Base-by-base conservation (phyloP, 805 yeast species). In the Ogataea thermomethanolica region DNA sequence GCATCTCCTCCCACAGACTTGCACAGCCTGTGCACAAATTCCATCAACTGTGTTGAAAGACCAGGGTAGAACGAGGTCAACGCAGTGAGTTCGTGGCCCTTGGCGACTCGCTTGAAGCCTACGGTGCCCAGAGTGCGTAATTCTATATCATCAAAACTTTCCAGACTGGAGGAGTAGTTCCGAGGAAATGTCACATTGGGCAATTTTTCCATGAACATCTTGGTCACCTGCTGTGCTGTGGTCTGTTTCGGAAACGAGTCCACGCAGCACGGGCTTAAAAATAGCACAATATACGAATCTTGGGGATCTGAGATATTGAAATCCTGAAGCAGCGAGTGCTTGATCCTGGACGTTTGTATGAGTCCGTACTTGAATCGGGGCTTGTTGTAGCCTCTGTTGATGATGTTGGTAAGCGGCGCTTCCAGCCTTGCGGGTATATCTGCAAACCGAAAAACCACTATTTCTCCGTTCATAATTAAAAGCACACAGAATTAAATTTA, bases 321-420 rank as follows among this genome's bases (percentile, higher is more conserved):
- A 37, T 59, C 59, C 5, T 47, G 41, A 15, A 59, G 48, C 3
- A 62, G 27, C 9, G 51, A 46, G 7, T 49, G 21, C 33, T 66
- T 64, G 21, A 78, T 61, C 38, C 84, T 61, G 5, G 67, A 59
- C 0, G 73, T 59, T 11, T 49, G 45, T 13, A 78, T 66, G 7
- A 74, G 52, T 1, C 65, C 62, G 49, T 61, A 78, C 46, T 65
- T 66, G 54, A 44, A 65, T 41, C 72, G 59, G 8, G 74, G 72
- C 43, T 70, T 73, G 44, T 70, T 61, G 54, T 77, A 78, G 1
- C 78, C 77, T 39, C 66, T 62, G 52, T 78, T 78, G 41, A 78
- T 55, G n/a, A 72, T 41, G 7, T 53, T 41, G 5, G 52, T 42
- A 23, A 71, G 37, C 15, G 34, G 37, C 4, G 39, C 23, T 33